These are phyloP conservation scores for Symbiodinium natans DNA, from an alignment of 73 alveolate genomes.

Conservation along the genomic window DNA sequence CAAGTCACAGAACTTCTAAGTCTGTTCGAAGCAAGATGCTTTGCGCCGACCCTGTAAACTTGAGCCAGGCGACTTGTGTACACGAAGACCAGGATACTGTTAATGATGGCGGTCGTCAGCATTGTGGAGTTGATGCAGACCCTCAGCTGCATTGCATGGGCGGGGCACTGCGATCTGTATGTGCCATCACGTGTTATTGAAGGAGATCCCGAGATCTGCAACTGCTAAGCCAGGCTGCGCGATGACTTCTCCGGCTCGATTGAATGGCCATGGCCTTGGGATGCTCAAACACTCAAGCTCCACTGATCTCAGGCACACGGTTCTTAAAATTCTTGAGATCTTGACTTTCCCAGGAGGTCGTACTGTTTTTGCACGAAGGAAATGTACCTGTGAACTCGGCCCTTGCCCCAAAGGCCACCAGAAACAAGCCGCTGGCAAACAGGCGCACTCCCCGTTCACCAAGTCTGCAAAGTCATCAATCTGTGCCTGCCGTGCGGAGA, in stretches of 20 bases:
- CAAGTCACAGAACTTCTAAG: neutral
- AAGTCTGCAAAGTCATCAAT: constrained; percentile 74
- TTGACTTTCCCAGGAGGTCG: constrained; percentile 40
- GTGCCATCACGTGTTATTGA: no score
- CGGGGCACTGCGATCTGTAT: no score
- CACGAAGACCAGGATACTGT: constrained; percentile 82
- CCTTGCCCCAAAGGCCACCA: no score
- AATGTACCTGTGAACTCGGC: constrained; percentile 41
- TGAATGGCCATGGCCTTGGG: constrained; percentile 68
- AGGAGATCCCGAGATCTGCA: no score
- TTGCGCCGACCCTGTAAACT: neutral
- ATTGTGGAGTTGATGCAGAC: constrained; percentile 65
- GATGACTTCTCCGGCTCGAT: constrained; percentile 78
- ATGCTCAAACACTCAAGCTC: neutral
- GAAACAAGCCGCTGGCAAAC: neutral
- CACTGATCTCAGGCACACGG: neutral
- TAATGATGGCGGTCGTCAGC: constrained; percentile 82
- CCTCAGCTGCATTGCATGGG: neutral
- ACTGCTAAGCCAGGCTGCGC: neutral
- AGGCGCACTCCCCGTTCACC: constrained; percentile 64
- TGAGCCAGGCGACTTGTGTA: constrained; percentile 18
- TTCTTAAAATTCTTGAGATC: neutral
- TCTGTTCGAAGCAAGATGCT: neutral
- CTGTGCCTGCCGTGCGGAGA: neutral
- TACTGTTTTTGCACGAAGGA: constrained; percentile 75